phyloP scores from a whole-genome alignment of 106 monocot species.

The Hemerocallis citrina region DNA sequence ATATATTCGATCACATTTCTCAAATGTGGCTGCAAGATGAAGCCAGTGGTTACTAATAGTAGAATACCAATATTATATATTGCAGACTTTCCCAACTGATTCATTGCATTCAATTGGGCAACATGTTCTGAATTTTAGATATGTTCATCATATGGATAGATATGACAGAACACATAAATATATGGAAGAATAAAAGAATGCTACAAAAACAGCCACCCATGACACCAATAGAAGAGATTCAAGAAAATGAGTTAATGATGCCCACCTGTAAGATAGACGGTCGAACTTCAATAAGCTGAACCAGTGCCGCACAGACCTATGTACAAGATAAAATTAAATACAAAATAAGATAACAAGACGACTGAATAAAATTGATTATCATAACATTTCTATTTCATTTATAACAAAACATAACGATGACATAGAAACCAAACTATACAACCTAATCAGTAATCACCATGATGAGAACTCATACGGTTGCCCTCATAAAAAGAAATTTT shows the following conservation, averaged over 20 bases:
- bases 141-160: neutral
- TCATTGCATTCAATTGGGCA: neutral
- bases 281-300: constrained; percentile 88
- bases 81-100: neutral
- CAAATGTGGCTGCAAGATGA: constrained; percentile 70
- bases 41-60: constrained; percentile 1
- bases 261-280: constrained; percentile 71
- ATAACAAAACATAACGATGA: no score
- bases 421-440: no score
- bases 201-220: neutral
- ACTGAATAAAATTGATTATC: no score
- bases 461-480: no score
- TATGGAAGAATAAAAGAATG: neutral
- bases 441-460: no score
- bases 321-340: constrained; percentile 2
- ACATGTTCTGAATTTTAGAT: neutral
- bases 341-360: constrained; percentile 6
- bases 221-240: neutral
- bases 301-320: constrained; percentile 90
- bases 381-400: no score
- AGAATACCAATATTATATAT: neutral
- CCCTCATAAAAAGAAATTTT: no score
- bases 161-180: no score
- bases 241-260: neutral
- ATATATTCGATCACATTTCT: constrained; percentile 87